Evolutionary conservation across 1,284 basidiomycete genomes (phyloP).

Genomic region (Dichomitus squalens): DNA sequence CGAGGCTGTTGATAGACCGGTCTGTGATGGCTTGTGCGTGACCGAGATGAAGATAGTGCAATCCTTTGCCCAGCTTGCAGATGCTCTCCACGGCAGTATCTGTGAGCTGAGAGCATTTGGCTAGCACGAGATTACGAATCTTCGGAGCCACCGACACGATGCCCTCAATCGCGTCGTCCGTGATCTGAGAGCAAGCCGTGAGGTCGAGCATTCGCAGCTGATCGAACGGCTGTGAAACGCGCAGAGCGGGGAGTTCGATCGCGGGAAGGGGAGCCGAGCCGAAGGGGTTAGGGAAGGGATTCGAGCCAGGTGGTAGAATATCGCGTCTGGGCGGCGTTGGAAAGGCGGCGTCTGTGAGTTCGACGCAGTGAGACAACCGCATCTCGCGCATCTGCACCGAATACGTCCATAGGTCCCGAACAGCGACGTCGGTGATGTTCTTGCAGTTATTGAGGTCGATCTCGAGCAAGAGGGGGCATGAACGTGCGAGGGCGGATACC

Average conservation of each 20-base stretch:
- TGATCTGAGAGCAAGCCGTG: constrained; percentile 81
- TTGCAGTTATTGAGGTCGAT: constrained; percentile 90
- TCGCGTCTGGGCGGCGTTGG: constrained; percentile 62
- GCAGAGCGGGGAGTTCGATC: constrained; percentile 58
- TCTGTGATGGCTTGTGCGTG: constrained; percentile 92
- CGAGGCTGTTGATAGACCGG: constrained; percentile 82
- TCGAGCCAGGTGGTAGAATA: constrained; percentile 34
- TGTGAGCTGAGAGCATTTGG: constrained; percentile 88
- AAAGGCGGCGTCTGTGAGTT: constrained; percentile 86
- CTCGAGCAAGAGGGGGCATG: constrained; percentile 90
- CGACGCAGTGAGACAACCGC: constrained; percentile 78
- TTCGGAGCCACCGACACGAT: constrained; percentile 88
- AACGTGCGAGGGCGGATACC: constrained; percentile 77
- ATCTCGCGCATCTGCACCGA: constrained; percentile 89
- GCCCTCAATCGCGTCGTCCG: constrained; percentile 90
- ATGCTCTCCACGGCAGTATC: constrained; percentile 88
- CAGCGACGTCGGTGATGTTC: constrained; percentile 75
- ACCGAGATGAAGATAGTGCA: constrained; percentile 96
- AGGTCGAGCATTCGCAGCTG: constrained; percentile 90
- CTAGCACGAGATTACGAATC: constrained; percentile 90
- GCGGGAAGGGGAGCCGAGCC: constrained; percentile 2
- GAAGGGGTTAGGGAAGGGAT: constrained; percentile 49
- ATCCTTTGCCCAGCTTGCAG: constrained; percentile 84
- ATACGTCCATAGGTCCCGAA: constrained; percentile 85
- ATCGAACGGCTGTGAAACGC: constrained; percentile 66